Base-by-base conservation (phyloP, 148 eudicot genomes). In the Arbutus unedo region DNA sequence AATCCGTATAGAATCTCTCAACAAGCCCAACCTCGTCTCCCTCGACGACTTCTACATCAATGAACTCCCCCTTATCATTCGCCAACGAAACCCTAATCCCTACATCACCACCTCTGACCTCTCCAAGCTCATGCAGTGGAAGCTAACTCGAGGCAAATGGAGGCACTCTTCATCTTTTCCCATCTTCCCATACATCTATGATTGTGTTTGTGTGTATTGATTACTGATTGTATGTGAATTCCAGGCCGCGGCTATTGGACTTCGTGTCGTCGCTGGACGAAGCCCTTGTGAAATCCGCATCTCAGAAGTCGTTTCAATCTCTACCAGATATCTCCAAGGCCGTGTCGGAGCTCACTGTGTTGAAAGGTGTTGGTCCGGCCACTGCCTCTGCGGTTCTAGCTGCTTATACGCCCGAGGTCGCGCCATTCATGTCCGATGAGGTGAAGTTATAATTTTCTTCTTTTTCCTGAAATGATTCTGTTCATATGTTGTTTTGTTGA, bases 361-460 rank as follows among this genome's bases (percentile, higher is more conserved):
- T 95, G 76, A 95, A 95, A 84, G 98, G 98, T 8, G 90, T 95
- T n/a, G 98, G 98, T 6, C 96, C 98, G 49, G 98, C 98, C 72
- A 95, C 98, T 18, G 98, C 98, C 53, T 95, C 98, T 15, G 96
- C 97, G 31, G 88, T 95, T 70, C 92, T 95, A 1, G 96, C 97
- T 6, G 97, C 93, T 43, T 93, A 88, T 49, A 91, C 91, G 2
- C 98, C 98, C 2, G 91, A 89, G 47, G 82, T 93, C 2, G 94
- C 95, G 3, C 97, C 98, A 5, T 95, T 95, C 85, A 95, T 95
- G 98, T 95, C 98, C 6, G 98, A 95, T 78, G 97, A 95, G 95
- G 98, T 94, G 55, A 48, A 7, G 2, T 16, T 23, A 44, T 70
- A 75, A 19, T 25, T 54, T 77, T 1, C 51, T 43, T 15, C 15